Evolutionary conservation across 108 stramenopile genomes (phyloP), one percentile per base, ranked within the genome.

Genomic region (Nannochloropsis gaditana): DNA sequence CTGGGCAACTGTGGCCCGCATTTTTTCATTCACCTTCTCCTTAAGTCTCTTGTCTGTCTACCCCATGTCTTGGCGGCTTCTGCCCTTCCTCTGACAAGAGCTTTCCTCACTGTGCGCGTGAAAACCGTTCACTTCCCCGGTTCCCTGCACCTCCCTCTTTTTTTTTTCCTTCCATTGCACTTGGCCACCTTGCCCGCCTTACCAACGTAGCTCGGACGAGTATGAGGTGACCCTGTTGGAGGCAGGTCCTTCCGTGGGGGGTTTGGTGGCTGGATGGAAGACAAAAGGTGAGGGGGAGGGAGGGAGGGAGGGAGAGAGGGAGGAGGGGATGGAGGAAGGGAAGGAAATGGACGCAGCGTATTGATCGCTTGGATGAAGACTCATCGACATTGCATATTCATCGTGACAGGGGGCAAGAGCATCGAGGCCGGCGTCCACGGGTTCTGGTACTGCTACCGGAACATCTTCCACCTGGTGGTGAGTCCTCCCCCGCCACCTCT

Each of bases 401-500:
- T 73, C 19, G 15, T n/a, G 59, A 73, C 91, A 45, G 92, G 92
- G 9, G 87, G 89, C 1, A 45, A 84, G 45, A 44, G 81, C 2
- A 93, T 93, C 9, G 94, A 95, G 84, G 94, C 94, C 2, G 94
- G 94, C 19, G 94, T 94, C 84, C 94, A 95, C 87, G 94, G 94
- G 21, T 95, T 95, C 84, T 95, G 94, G 94, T 92, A 95, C 84
- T 91, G 93, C 43, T 95, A 95, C 82, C 83, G 86, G 83, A 95
- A 95, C 85, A 94, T 95, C 42, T 95, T 92, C 85, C 43, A 42
- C n/a, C 88, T 95, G 11, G 81, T 95, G 94, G 94, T 44, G 92
- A 93, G 86, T 80, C 81, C 15, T 43, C 47, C 9, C 81, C 80
- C 81, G 80, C 85, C 9, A n/a, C n/a, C 80, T 85, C n/a, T 45